phyloP scores from a whole-genome alignment of 805 yeast species.

The Hermanozyma aechmeae region DNA sequence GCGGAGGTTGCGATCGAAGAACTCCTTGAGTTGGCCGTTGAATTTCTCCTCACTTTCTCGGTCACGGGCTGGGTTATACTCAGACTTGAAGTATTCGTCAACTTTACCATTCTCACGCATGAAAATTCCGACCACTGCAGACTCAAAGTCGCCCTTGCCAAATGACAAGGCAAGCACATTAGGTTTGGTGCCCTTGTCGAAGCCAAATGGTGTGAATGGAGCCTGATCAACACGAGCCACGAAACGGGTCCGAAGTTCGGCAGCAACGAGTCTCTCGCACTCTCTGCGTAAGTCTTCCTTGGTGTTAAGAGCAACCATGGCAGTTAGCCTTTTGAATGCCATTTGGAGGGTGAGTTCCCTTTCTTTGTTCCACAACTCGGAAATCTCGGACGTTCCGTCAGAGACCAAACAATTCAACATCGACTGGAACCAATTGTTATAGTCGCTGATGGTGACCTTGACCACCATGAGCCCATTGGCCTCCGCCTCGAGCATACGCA shows the following conservation, averaged over 20 bases:
- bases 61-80: slow-evolving; percentile 51
- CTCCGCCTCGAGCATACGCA: slow-evolving; percentile 92
- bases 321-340: slow-evolving; percentile 60
- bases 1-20: slow-evolving; percentile 53
- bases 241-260: slow-evolving; percentile 62
- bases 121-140: slow-evolving; percentile 78
- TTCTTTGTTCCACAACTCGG: slow-evolving; percentile 72
- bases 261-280: slow-evolving; percentile 63
- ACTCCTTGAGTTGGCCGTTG: slow-evolving; percentile 56
- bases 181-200: slow-evolving; percentile 74
- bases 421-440: slow-evolving; percentile 30
- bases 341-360: slow-evolving; percentile 58
- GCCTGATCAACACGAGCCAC: slow-evolving; percentile 80
- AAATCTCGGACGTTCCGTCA: slow-evolving; percentile 68
- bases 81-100: slow-evolving; percentile 69
- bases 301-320: slow-evolving; percentile 62
- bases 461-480: slow-evolving; percentile 61
- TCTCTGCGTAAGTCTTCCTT: slow-evolving; percentile 74
- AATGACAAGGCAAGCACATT: slow-evolving; percentile 73
- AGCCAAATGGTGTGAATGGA: slow-evolving; percentile 77
- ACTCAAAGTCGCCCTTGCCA: slow-evolving; percentile 78
- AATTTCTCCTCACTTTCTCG: slow-evolving; percentile 34
- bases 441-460: slow-evolving; percentile 45
- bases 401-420: slow-evolving; percentile 50
- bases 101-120: slow-evolving; percentile 76